Evolutionary conservation across 208 protist species (phyloP).

Genomic region (Trichomonas vaginalis): DNA sequence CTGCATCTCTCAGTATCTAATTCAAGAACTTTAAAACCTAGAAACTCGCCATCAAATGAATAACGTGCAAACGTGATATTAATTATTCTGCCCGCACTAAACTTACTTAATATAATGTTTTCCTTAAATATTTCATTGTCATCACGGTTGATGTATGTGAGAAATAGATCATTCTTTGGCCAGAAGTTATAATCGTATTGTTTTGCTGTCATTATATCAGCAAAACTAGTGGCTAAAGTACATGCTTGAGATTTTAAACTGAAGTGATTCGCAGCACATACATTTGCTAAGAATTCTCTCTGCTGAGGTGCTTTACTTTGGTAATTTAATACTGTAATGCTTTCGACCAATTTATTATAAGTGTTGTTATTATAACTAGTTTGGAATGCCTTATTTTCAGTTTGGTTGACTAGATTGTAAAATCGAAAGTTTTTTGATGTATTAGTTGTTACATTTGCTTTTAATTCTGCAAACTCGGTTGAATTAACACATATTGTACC

Average conservation of each 20-base stretch:
- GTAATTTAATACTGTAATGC: neutral
- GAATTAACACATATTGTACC: neutral
- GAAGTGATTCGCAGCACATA: neutral
- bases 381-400: neutral
- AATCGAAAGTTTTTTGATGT: neutral
- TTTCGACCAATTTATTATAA: neutral
- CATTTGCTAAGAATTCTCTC: neutral
- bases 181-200: neutral
- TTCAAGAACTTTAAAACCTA: neutral
- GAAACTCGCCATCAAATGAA: neutral
- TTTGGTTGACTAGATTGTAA: neutral
- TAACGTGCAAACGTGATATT: neutral
- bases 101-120: neutral
- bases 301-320: neutral
- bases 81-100: neutral
- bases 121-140: neutral
- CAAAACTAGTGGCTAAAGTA: neutral
- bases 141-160: neutral
- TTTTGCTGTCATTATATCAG: neutral
- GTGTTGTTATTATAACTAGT: neutral
- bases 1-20: neutral
- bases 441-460: neutral
- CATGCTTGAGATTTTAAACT: neutral
- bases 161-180: neutral
- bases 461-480: neutral